Base-by-base conservation (phyloP, 2,329 filamentous ascomycete genomes). In the Lasiodiplodia citricola region DNA sequence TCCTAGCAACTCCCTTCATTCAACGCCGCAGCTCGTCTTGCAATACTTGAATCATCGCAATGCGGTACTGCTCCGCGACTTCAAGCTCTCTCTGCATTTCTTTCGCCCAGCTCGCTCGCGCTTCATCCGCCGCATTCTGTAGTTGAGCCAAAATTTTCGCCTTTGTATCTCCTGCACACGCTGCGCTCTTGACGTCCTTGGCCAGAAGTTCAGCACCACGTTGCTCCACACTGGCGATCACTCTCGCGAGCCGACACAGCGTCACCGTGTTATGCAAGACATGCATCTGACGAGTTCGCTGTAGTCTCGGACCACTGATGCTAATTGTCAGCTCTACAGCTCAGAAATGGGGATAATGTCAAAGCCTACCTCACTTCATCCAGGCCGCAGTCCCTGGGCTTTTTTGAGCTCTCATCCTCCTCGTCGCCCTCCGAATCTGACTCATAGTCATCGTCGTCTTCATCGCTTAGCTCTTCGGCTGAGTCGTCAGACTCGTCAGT, bases 51-150 rank as follows among this genome's bases (percentile, higher is more conserved):
- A 64, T 64, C 47, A 54, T 64, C 8, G 25, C 60, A 13, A 64
- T 31, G 5, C 60, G 60, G 31, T 64, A 64, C 44, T 54, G 60
- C 47, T 64, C 60, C 4, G 60, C 60, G 16, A 52, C 21, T 47
- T 64, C 60, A 3, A 64, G 21, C 6, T 64, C 60, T 10, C 28
- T 64, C 60, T 64, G 60, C 60, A 64, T 64, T 21, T 64, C 60
- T 6, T 21, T n/a, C n/a, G 60, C 47, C 60, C 60, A 64, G 13
- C 44, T 52, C 13, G 21, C 25, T 3, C 60, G 60, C n/a, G 44
- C 60, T 25, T 38, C 51, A 1, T 31, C n/a, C 8, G 28, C 44
- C 13, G 60, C 47, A 35, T 38, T 18, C 14, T 35, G 31, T 11
- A 64, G 31, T 11, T 28, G 28, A 7, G 31, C 16, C 47, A 64